Evolutionary conservation across 306 rosid species (phyloP).

Genomic region (Elaeagnus macrophylla): DNA sequence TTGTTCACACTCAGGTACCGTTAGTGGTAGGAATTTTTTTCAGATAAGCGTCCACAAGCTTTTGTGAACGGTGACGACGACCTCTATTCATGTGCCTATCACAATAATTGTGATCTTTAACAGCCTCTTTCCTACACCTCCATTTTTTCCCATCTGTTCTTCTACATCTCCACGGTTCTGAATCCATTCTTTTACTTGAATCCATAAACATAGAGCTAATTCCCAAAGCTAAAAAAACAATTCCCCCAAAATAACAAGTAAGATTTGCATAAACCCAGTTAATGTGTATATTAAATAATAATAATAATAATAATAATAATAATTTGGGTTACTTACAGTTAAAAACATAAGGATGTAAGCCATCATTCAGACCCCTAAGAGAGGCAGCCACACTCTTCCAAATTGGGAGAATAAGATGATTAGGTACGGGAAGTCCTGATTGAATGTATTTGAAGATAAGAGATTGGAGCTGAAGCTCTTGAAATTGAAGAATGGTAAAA

Average conservation of each 20-base stretch:
- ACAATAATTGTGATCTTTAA: constrained; percentile 13
- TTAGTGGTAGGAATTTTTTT: background rate
- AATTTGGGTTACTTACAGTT: background rate
- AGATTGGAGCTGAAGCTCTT: constrained; percentile 14
- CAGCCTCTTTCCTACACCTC: constrained; percentile 17
- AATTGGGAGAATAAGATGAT: constrained; percentile 9
- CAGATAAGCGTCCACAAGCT: background rate
- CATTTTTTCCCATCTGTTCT: constrained; percentile 20
- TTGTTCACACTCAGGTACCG: background rate
- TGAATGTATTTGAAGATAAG: constrained; percentile 15
- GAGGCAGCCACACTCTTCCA: constrained; percentile 10
- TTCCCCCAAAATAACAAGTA: too few species aligned
- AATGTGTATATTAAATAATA: too few species aligned
- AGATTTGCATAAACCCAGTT: too few species aligned
- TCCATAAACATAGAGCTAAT: constrained; percentile 5
- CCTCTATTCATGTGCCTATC: constrained; percentile 18
- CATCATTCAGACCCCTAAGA: background rate
- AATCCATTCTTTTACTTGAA: constrained; percentile 3
- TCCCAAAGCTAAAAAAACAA: background rate
- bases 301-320: too few species aligned
- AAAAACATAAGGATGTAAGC: background rate
- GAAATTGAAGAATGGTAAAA: constrained; percentile 12
- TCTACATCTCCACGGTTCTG: constrained; percentile 18
- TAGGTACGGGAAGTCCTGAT: constrained; percentile 9
- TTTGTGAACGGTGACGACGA: constrained; percentile 16